These are phyloP conservation scores for Tricholoma furcatifolium DNA, from an alignment of 768 basidiomycete species.

Conservation along the genomic window DNA sequence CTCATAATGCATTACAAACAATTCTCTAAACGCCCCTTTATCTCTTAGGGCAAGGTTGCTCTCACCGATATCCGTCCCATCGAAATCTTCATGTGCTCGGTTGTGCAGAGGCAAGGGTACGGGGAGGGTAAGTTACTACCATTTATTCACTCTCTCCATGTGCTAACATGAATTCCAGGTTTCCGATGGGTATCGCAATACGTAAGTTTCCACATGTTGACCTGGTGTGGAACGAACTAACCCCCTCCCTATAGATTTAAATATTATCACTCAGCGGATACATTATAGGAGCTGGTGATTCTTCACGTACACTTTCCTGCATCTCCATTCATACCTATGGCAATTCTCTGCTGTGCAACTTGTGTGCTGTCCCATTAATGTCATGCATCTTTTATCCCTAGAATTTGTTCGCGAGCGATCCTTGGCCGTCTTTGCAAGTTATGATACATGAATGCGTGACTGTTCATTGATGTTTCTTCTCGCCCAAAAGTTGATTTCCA, in stretches of 20 bases:
- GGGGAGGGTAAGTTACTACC: constrained; percentile 70
- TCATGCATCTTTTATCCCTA: constrained; percentile 4
- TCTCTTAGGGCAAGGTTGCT: constrained; percentile 96
- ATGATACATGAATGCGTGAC: background rate
- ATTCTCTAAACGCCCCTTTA: background rate
- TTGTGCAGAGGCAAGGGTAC: constrained; percentile 98
- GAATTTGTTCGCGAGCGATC: background rate
- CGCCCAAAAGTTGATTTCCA: background rate
- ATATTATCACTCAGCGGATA: constrained; percentile 4
- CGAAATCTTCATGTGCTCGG: constrained; percentile 99
- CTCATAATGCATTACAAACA: constrained; percentile 7
- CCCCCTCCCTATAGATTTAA: constrained; percentile 34
- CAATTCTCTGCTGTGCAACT: constrained; percentile 6
- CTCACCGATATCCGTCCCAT: constrained; percentile 96
- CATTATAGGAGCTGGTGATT: constrained; percentile 4
- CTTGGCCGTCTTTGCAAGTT: background rate
- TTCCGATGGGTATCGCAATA: constrained; percentile 99
- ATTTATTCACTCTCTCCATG: background rate
- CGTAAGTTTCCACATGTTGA: constrained; percentile 45
- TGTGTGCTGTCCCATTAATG: constrained; percentile 7
- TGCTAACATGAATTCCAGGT: constrained; percentile 38
- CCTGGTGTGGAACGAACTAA: background rate
- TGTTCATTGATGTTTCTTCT: background rate
- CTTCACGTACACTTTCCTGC: background rate
- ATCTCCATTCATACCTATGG: constrained; percentile 8